These are phyloP conservation scores for Saccharomycopsis sp. DNA, from an alignment of 805 yeast species.

Conservation along the genomic window DNA sequence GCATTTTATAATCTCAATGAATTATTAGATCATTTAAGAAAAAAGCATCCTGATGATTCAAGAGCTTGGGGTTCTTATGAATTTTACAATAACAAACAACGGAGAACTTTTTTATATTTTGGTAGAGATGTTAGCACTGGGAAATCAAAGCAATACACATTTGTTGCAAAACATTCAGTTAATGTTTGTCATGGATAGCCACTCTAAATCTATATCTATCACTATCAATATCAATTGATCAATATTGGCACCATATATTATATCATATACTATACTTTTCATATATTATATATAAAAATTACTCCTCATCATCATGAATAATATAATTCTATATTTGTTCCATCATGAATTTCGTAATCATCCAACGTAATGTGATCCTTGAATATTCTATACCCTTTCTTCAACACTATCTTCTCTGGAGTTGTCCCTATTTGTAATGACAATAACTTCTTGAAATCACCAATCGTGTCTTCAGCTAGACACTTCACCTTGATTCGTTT, in stretches of 20 bases:
- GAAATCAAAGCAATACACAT: constrained; percentile 5
- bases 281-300: too few species aligned
- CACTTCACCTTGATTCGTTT: constrained; percentile 86
- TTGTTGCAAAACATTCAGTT: constrained; percentile 11
- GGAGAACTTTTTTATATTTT: constrained; percentile 13
- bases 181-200: constrained; percentile 4
- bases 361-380: constrained; percentile 88
- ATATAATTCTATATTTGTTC: constrained; percentile 79
- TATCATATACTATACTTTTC: background rate
- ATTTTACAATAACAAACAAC: constrained; percentile 3
- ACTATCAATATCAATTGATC: background rate
- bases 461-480: constrained; percentile 74
- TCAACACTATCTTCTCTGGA: constrained; percentile 55
- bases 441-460: constrained; percentile 81
- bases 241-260: background rate
- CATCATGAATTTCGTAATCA: constrained; percentile 93
- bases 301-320: constrained; percentile 36
- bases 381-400: constrained; percentile 76
- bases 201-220: background rate
- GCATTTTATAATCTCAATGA: constrained; percentile 6
- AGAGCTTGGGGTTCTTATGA: constrained; percentile 16
- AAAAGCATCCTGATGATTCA: constrained; percentile 8
- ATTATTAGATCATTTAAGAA: constrained; percentile 4
- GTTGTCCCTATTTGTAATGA: constrained; percentile 78
- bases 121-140: constrained; percentile 7